Evolutionary conservation across 805 yeast species (phyloP).

Genomic region (Ogataea pignaliae): DNA sequence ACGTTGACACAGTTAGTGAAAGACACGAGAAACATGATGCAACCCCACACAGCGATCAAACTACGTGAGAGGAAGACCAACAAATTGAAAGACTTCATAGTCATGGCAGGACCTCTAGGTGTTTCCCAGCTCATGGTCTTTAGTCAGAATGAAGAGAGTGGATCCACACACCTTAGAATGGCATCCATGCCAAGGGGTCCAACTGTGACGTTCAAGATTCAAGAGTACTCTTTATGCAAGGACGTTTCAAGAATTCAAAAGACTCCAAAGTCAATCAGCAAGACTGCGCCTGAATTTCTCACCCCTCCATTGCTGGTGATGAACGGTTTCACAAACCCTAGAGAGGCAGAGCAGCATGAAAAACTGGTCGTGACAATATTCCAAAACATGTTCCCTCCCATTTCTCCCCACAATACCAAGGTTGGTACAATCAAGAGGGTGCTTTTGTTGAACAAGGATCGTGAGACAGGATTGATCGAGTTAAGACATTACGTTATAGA

Average conservation of each 20-base stretch:
- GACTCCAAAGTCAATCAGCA: constrained; percentile 73
- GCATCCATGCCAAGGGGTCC: constrained; percentile 95
- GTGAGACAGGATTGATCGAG: constrained; percentile 69
- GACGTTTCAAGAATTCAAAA: constrained; percentile 69
- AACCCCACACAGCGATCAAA: constrained; percentile 92
- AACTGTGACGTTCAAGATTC: constrained; percentile 75
- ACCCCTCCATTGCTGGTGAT: constrained; percentile 88
- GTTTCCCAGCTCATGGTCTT: constrained; percentile 85
- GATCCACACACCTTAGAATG: constrained; percentile 76
- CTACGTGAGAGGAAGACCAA: constrained; percentile 83
- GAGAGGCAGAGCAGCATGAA: constrained; percentile 64
- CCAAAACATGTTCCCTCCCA: constrained; percentile 94
- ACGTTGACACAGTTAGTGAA: constrained; percentile 78
- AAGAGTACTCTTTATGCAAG: constrained; percentile 72
- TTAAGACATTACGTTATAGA: constrained; percentile 87
- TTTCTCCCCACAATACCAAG: constrained; percentile 77
- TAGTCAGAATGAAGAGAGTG: constrained; percentile 72
- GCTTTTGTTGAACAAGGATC: constrained; percentile 70
- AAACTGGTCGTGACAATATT: constrained; percentile 82
- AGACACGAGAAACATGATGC: constrained; percentile 88
- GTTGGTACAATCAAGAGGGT: constrained; percentile 78
- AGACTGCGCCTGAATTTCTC: constrained; percentile 56
- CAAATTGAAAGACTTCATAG: constrained; percentile 86
- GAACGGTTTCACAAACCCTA: constrained; percentile 80
- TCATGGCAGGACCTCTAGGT: constrained; percentile 97